Conservation (phyloP, 768 basidiomycete species). For the Leccinellum rugosiceps region DNA sequence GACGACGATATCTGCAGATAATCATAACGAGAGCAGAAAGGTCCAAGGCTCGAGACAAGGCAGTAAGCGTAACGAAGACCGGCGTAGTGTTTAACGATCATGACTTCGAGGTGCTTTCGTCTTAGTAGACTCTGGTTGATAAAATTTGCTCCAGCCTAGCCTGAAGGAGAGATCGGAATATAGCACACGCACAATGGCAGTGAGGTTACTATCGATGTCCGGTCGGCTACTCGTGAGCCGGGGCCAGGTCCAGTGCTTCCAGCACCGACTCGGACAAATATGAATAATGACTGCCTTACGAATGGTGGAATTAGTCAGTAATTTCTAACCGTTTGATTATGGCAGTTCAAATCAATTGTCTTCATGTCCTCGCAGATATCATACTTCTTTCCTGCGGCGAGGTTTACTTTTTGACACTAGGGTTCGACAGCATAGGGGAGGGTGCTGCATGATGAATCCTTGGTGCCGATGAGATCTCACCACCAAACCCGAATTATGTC, state of each 20-base stretch:
- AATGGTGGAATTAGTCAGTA: background rate
- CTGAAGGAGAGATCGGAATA: conserved; percentile 34
- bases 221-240: conserved; percentile 64
- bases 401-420: too few relatives aligned
- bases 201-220: conserved; percentile 13
- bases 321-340: conserved; percentile 65
- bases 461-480: too few relatives aligned
- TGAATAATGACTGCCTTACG: too few relatives aligned
- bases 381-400: too few relatives aligned
- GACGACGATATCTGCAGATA: too few relatives aligned
- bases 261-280: conserved; percentile 64
- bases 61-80: conserved; percentile 41
- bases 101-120: conserved; percentile 61
- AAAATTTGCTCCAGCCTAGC: conserved; percentile 71
- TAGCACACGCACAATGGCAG: too few relatives aligned
- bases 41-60: conserved; percentile 67
- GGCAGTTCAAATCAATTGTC: conserved; percentile 38
- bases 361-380: too few relatives aligned
- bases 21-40: too few relatives aligned
- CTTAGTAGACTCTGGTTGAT: conserved; percentile 73
- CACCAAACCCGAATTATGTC: too few relatives aligned
- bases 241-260: conserved; percentile 51
- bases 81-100: conserved; percentile 80
- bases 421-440: background rate
- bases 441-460: conserved; percentile 33